A percentile compares a stretch with the other conserved stretches of the same genome.
phyloP scores from a whole-genome alignment of 225 moss, liverwort and hornwort genomes.

The Sphagnum contortum region DNA sequence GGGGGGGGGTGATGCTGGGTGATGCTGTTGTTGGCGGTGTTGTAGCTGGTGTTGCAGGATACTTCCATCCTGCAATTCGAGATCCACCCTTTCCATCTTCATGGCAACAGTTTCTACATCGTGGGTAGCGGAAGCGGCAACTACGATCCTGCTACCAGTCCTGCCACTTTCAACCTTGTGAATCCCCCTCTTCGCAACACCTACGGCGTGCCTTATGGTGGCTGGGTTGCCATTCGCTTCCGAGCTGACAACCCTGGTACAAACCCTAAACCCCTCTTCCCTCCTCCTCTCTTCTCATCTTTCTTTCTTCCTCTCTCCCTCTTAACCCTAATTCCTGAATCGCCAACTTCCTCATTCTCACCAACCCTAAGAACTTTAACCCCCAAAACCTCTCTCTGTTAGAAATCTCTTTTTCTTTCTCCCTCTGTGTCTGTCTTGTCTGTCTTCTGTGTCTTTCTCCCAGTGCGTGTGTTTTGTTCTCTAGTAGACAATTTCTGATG shows the following conservation, averaged over 20 bases:
- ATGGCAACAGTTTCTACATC: slow-evolving; percentile 1
- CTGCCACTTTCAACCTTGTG: background rate
- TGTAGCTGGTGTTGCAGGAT: slow-evolving; percentile 1
- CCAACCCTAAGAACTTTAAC: no score
- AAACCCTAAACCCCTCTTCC: no score
- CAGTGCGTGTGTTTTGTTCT: background rate
- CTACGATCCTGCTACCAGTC: background rate
- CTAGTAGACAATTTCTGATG: background rate
- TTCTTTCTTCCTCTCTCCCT: no score
- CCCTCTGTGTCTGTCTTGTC: background rate
- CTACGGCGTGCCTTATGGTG: background rate
- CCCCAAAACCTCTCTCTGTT: background rate
- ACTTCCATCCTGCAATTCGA: background rate
- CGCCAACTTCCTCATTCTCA: no score
- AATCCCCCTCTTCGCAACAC: background rate
- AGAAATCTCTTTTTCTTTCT: background rate
- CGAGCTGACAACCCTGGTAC: slow-evolving; percentile 6
- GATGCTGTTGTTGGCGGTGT: no score
- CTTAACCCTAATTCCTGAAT: no score
- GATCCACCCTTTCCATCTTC: slow-evolving; percentile 3
- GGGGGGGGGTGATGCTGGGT: no score
- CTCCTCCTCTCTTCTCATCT: background rate
- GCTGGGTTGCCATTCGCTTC: slow-evolving; percentile 4
- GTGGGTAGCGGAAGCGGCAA: background rate
- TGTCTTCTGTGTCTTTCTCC: background rate